These are phyloP conservation scores for Didymellaceae sp. DNA, from an alignment of 2,329 filamentous ascomycete species.

Conservation along the genomic window DNA sequence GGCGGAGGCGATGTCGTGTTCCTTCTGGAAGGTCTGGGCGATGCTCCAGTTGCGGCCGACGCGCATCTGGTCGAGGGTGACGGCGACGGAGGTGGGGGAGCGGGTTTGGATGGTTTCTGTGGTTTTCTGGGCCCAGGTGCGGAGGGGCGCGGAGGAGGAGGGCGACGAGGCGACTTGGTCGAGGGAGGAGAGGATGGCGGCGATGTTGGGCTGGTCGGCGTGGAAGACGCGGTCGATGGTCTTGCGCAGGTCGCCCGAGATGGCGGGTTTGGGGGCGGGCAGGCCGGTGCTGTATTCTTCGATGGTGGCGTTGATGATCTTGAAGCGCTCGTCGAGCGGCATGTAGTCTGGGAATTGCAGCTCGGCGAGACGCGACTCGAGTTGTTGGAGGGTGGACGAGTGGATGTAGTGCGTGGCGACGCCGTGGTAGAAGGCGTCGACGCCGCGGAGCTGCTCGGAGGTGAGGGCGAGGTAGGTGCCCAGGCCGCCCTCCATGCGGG, in stretches of 20 bases:
- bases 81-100: constrained; percentile 86
- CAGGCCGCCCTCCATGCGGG: constrained; percentile 82
- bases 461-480: constrained; percentile 95
- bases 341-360: constrained; percentile 85
- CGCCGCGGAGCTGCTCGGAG: constrained; percentile 80
- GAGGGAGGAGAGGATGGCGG: constrained; percentile 74
- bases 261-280: constrained; percentile 61
- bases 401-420: constrained; percentile 96
- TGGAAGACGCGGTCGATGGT: constrained; percentile 76
- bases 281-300: constrained; percentile 90
- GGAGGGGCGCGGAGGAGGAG: constrained; percentile 52
- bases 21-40: constrained; percentile 80
- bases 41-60: constrained; percentile 80
- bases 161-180: constrained; percentile 51
- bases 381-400: constrained; percentile 79
- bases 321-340: constrained; percentile 65
- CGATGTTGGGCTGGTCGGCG: constrained; percentile 64
- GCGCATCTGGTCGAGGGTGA: constrained; percentile 83
- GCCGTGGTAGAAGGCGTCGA: constrained; percentile 87
- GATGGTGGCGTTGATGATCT: constrained; percentile 82
- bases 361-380: constrained; percentile 87
- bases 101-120: constrained; percentile 75
- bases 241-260: constrained; percentile 73
- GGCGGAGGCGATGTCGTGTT: constrained; percentile 80
- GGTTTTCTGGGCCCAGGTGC: constrained; percentile 80